Evolutionary conservation across 305 asterid genomes (phyloP).

Genomic region (Fraxinus platypoda): DNA sequence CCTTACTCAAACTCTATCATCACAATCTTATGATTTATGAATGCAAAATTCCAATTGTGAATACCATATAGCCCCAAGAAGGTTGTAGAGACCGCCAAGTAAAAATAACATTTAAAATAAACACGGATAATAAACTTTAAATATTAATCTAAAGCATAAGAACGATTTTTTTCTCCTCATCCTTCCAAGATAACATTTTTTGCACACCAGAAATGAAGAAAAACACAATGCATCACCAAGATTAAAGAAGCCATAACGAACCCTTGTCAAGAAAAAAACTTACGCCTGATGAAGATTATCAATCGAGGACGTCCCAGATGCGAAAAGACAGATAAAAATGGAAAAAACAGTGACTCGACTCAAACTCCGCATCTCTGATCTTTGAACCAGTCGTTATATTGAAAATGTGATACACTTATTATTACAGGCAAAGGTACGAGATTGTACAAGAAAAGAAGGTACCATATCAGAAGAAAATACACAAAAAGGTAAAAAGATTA

Average conservation of each 20-base stretch:
- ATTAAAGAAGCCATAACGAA: conserved; percentile 16
- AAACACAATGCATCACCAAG: conserved; percentile 20
- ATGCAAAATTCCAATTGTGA: not conserved
- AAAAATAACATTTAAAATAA: not conserved
- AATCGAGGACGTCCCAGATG: conserved; percentile 46
- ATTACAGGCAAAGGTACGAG: conserved; percentile 20
- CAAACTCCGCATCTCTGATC: conserved; percentile 72
- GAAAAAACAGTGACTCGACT: conserved; percentile 37
- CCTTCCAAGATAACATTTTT: not conserved
- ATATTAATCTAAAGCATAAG: not conserved
- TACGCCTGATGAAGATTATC: conserved; percentile 85
- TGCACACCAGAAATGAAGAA: not conserved
- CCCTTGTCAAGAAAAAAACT: conserved; percentile 29
- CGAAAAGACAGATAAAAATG: conserved; percentile 38
- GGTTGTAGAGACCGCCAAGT: not conserved
- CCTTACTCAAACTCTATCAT: not conserved
- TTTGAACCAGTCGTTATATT: conserved; percentile 18
- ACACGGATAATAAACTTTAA: not conserved
- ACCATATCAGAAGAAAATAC: conserved; percentile 4
- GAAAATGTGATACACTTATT: conserved; percentile 34
- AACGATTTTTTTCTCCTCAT: not conserved
- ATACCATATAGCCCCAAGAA: not conserved
- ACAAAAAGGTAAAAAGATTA: not conserved
- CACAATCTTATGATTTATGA: conserved; percentile 2
- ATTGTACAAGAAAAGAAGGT: conserved; percentile 12